These are phyloP conservation scores for Cyclotella atomus DNA, from an alignment of 108 stramenopile species.

Conservation along the genomic window DNA sequence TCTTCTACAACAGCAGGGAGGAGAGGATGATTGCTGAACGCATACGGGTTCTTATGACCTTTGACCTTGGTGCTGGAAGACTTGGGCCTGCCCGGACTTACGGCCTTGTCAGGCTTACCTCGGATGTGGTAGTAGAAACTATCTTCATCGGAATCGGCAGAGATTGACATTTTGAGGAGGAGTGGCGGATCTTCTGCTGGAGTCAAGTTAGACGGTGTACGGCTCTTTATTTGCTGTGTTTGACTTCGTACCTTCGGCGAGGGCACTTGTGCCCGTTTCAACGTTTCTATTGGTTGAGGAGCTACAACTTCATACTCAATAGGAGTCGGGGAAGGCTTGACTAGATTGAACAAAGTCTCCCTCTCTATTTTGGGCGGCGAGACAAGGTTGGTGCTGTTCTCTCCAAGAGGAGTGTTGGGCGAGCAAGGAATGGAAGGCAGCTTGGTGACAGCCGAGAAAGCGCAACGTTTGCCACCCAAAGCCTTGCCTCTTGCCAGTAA, in stretches of 20 bases:
- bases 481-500: not conserved
- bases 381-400: not conserved
- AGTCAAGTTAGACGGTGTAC: not conserved
- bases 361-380: not conserved
- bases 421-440: conserved; percentile 12
- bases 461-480: not conserved
- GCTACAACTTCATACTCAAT: not conserved
- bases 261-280: not conserved
- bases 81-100: not conserved
- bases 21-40: conserved; percentile 25
- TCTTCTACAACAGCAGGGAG: conserved; percentile 16
- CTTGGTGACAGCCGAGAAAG: conserved; percentile 14
- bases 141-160: conserved; percentile 19
- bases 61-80: conserved; percentile 12
- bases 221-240: too few relatives aligned
- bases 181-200: not conserved
- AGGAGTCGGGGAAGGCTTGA: not conserved
- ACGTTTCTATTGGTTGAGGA: not conserved
- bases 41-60: conserved; percentile 24
- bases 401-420: not conserved
- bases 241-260: not conserved
- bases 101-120: not conserved
- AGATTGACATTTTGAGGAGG: not conserved
- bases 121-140: conserved; percentile 22
- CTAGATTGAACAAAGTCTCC: conserved; percentile 6